Evolutionary conservation across 148 eudicot genomes (phyloP), one percentile per base, ranked within the genome.

Genomic region (Heliosperma pusillum): DNA sequence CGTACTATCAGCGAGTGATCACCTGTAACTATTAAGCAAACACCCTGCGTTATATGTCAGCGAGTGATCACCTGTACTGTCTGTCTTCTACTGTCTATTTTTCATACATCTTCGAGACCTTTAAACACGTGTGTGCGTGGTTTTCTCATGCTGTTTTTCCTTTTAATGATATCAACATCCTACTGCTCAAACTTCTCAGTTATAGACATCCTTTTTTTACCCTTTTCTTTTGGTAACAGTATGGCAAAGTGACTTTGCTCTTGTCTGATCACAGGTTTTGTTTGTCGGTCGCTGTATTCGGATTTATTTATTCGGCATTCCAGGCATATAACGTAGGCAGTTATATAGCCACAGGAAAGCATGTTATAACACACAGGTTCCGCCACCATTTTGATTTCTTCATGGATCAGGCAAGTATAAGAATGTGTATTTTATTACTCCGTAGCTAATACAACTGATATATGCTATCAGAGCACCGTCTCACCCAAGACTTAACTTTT

Each of bases 381-480:
- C 90, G 89, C 15, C 74, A 77, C 80, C 90, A 85, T 53, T 94
- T 94, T 45, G 88, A 82, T 77, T 94, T 94, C 70, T 29, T 85
- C 36, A 84, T 88, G 87, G 98, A 94, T 84, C 98, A 94, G 97
- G 98, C 81, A 87, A 89, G 89, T 79, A 61, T 16, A 64, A 9
- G 15, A 10, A 47, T 55, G 16, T 63, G 33, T 55, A 36, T 36
- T 15, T 33, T 20, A 12, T 0, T 11, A 29, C 17, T 21, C 10
- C 2, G 55, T 11, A 36, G 2, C 42, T 36, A 4, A 36, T 36
- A 6, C 0, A 36, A 4, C 42, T 36, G 42, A 36, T 36, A 36
- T 36, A n/a, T 15, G 20, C 59, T 59, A 10, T 22, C 63, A 20
- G 3, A n/a, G 26, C 27, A 59, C 25, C 24, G 63, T 59, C 63